Conservation (phyloP, 2,329 filamentous ascomycete species). For the Coniochaeta pulveracea region DNA sequence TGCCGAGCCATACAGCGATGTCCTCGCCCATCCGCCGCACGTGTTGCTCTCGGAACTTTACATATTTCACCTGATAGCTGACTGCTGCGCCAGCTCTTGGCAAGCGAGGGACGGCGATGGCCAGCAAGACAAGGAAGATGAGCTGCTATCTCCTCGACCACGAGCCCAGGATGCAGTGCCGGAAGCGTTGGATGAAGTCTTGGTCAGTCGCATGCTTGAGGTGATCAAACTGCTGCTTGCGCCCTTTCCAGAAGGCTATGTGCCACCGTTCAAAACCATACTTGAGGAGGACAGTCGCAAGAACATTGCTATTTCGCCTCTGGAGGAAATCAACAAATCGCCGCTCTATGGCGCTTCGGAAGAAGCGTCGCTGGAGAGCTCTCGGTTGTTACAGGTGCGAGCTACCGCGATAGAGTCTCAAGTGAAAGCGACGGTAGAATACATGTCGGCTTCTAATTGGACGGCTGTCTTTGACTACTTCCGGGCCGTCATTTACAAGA, state of each 20-base stretch:
- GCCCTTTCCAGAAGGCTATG: conserved; percentile 45
- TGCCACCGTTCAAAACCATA: conserved; percentile 44
- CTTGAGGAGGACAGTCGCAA: conserved; percentile 37
- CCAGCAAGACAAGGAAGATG: conserved; percentile 8
- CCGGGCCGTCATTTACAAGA: conserved; percentile 36
- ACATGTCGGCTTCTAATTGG: conserved; percentile 55
- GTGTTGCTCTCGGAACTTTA: conserved; percentile 55
- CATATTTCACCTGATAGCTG: conserved; percentile 49
- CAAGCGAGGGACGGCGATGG: conserved; percentile 15
- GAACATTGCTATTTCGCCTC: conserved; percentile 20
- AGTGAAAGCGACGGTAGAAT: conserved; percentile 48
- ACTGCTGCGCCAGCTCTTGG: conserved; percentile 55
- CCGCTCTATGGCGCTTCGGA: conserved; percentile 22
- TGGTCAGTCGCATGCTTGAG: conserved; percentile 45
- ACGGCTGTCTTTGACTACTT: conserved; percentile 46
- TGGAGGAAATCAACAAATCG: conserved; percentile 15
- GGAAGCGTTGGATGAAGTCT: conserved; percentile 32
- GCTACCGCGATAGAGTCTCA: conserved; percentile 38
- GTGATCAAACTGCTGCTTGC: conserved; percentile 43
- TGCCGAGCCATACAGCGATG: conserved; percentile 37
- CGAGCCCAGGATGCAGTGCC: conserved; percentile 18
- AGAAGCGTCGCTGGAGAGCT: conserved; percentile 22
- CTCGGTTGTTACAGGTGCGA: conserved; percentile 21
- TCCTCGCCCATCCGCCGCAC: conserved; percentile 43
- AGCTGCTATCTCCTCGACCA: conserved; percentile 8